phyloP scores from a whole-genome alignment of 768 basidiomycete species.

The Podaxis carcinomalis region DNA sequence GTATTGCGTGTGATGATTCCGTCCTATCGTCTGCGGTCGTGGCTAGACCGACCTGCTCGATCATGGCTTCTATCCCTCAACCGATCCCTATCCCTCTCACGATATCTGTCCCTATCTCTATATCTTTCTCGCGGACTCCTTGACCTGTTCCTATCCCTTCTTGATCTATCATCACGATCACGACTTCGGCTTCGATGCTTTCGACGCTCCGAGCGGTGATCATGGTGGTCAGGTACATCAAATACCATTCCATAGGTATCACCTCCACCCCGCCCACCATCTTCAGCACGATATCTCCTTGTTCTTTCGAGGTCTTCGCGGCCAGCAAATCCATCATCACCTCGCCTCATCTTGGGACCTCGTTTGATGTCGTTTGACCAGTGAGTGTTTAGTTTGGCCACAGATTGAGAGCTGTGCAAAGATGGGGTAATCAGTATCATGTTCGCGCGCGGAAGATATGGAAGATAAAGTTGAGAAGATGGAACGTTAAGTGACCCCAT shows the following conservation, averaged over 20 bases:
- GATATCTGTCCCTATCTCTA: constrained; percentile 22
- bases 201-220: constrained; percentile 32
- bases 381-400: constrained; percentile 74
- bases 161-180: constrained; percentile 26
- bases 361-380: constrained; percentile 80
- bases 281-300: constrained; percentile 56
- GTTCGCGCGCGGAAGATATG: constrained; percentile 1
- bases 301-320: constrained; percentile 74
- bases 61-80: constrained; percentile 23
- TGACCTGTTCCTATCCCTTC: constrained; percentile 26
- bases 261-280: constrained; percentile 22
- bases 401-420: constrained; percentile 79
- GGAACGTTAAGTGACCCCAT: background rate
- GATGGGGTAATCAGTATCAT: constrained; percentile 15
- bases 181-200: constrained; percentile 48
- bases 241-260: constrained; percentile 79
- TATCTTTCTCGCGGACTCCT: constrained; percentile 31
- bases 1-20: background rate
- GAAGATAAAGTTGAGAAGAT: background rate
- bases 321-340: constrained; percentile 54
- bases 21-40: constrained; percentile 6
- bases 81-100: constrained; percentile 23
- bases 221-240: constrained; percentile 51
- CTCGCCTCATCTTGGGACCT: constrained; percentile 30
- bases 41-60: constrained; percentile 19